Conservation (phyloP, 371 early-diverging fungal genomes). For the Haplosporangium sp. region DNA sequence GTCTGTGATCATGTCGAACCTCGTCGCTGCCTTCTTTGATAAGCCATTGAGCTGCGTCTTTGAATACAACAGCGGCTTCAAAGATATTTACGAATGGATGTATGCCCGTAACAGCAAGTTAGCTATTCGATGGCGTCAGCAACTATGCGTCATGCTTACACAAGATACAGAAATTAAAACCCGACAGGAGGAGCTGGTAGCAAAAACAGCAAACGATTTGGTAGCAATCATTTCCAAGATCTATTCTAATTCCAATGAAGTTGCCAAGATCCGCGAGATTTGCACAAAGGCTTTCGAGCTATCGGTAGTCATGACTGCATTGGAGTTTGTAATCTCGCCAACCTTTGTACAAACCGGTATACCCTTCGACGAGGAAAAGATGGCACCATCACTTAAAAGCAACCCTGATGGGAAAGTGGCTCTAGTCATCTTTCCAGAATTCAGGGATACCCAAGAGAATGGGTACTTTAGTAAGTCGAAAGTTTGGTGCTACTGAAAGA, state of each 20-base stretch:
- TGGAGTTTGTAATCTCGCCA: slow-evolving; percentile 64
- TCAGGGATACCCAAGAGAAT: slow-evolving; percentile 17
- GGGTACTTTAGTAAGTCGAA: slow-evolving; percentile 17
- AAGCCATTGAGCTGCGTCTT: slow-evolving; percentile 64
- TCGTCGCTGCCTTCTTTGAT: slow-evolving; percentile 61
- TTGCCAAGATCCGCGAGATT: slow-evolving; percentile 64
- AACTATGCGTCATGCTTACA: slow-evolving; percentile 67
- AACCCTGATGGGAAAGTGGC: slow-evolving; percentile 36
- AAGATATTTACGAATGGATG: slow-evolving; percentile 63
- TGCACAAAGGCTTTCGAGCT: slow-evolving; percentile 64
- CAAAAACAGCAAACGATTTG: slow-evolving; percentile 15
- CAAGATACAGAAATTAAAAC: slow-evolving; percentile 61
- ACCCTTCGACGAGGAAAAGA: slow-evolving; percentile 36
- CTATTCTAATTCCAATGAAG: slow-evolving; percentile 43
- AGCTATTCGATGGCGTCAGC: slow-evolving; percentile 68
- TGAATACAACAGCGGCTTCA: slow-evolving; percentile 63
- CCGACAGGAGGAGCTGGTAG: slow-evolving; percentile 59
- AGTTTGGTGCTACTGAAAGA: slow-evolving; percentile 40
- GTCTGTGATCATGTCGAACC: slow-evolving; percentile 62
- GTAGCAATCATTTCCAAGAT: slow-evolving; percentile 37
- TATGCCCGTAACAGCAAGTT: slow-evolving; percentile 57
- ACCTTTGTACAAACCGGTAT: slow-evolving; percentile 8
- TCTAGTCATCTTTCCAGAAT: slow-evolving; percentile 38
- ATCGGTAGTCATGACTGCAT: slow-evolving; percentile 68
- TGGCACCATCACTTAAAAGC: slow-evolving; percentile 36